Evolutionary conservation across 495 filamentous ascomycete species (phyloP), one percentile per base, ranked within the genome.

Genomic region (Penicillium paradoxum): DNA sequence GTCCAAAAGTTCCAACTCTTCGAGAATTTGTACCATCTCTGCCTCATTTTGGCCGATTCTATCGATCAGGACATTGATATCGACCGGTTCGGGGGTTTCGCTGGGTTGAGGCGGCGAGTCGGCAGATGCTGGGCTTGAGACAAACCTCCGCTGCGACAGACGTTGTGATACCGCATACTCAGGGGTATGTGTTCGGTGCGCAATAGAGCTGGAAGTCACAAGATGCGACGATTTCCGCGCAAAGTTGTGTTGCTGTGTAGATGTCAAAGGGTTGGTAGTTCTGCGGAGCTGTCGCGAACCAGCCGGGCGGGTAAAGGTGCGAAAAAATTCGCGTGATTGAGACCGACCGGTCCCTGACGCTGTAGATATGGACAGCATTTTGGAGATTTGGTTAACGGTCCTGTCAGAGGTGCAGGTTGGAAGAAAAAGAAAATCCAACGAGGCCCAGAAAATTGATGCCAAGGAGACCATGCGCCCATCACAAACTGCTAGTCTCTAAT

Each of bases 61-160:
- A 45, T 77, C 71, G 36, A 77, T 69, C 45, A 75, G 38, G 14
- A 45, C 54, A 47, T 69, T 72, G 52, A 77, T 63, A 9, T 53
- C 52, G 24, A 66, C 67, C 53, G 62, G 24, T 58, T 51, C 45
- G 48, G 14, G 39, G 50, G 50, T 7, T 39, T 64, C 46, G 27
- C 15, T 45, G 10, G 58, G 45, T 36, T 55, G 11, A 14, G 58
- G 56, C 6, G 54, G 34, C 44, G 49, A 46, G 14, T 63, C 59
- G 18, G 57, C 51, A 14, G 53, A 10, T 8, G 59, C 42, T n/a
- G 57, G 53, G 17, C 66, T 66, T n/a, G 69, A 73, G 13, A 56
- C 53, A 42, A 63, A 44, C 36, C 69, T 53, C 30, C 53, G 54
- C 30, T 51, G 58, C 17, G 49, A 30, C 2, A 51, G 27, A 42